These are phyloP conservation scores for Saccharomycopsis fibuligera DNA, from an alignment of 805 yeast species.

Conservation along the genomic window DNA sequence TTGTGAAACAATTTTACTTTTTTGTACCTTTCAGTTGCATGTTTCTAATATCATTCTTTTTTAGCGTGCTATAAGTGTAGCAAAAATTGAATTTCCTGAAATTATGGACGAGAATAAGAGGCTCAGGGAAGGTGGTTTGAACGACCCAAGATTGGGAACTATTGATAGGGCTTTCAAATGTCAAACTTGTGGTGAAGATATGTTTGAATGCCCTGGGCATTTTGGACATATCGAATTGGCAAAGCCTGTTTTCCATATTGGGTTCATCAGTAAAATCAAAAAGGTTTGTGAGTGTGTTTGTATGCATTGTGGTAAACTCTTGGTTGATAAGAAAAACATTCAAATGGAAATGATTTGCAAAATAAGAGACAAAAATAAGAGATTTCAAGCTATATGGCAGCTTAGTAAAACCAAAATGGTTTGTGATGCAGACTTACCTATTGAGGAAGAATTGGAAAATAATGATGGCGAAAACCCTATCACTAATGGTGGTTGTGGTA, in stretches of 20 bases:
- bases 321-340: slow-evolving; percentile 68
- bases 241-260: slow-evolving; percentile 97
- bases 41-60: neutral
- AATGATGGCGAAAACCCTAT: slow-evolving; percentile 33
- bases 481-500: slow-evolving; percentile 97
- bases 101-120: slow-evolving; percentile 98
- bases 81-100: slow-evolving; percentile 96
- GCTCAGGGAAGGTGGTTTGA: slow-evolving; percentile 94
- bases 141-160: slow-evolving; percentile 95
- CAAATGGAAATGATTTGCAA: slow-evolving; percentile 81
- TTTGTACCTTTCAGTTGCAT: neutral
- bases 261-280: slow-evolving; percentile 87
- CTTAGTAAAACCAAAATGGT: slow-evolving; percentile 87
- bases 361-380: slow-evolving; percentile 88
- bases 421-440: slow-evolving; percentile 81
- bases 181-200: slow-evolving; percentile 98
- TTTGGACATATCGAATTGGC: slow-evolving; percentile 98
- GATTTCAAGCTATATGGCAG: slow-evolving; percentile 96
- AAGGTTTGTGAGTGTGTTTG: slow-evolving; percentile 95
- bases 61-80: slow-evolving; percentile 90
- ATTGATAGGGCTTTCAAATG: slow-evolving; percentile 96
- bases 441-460: slow-evolving; percentile 49
- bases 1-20: neutral
- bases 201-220: slow-evolving; percentile 99
- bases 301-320: slow-evolving; percentile 96